Base-by-base conservation (phyloP, 148 eudicot genomes). In the Amaranthus hypochondriacus region DNA sequence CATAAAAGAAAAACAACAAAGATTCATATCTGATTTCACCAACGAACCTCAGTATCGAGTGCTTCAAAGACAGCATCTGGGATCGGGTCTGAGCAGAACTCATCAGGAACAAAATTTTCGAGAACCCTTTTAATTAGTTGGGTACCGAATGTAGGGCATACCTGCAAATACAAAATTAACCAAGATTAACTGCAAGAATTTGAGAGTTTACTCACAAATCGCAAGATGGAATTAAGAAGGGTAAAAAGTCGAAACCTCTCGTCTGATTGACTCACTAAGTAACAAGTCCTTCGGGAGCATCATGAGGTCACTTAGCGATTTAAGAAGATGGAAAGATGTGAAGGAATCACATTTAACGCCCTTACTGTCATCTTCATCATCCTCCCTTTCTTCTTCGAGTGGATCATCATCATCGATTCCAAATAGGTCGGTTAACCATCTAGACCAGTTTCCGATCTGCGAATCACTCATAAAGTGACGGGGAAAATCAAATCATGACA, bases 281-380 rank as follows among this genome's bases (percentile, higher is more conserved):
- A 95, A 92, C 96, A 92, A 86, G 84, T 92, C 99, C 83, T 92
- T 95, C n/a, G 99, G 99, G 80, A 95, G 92, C 97, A 95, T 95
- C 99, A 95, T 89, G 55, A 95, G 97, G 72, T 95, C 97, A 77
- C 99, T 90, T 77, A 95, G 77, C 18, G 96, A 87, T 67, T 89
- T 90, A 13, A 95, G 88, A 64, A 95, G 87, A 84, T 79, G 81
- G 83, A 95, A 95, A 62, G 91, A 81, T 76, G 85, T 90, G 58
- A 82, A 83, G 13, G 96, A 66, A 68, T 81, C 89, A 60, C 48
- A 9, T 53, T 74, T 68, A 68, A 72, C 71, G 6, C 50, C 47
- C 59, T 74, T 75, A 9, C 69, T 8, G 53, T 48, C 28, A 15
- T 59, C 76, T 11, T 82, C 83, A 74, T 70, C 73, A 56, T 70